Percentiles rank a stretch among this genome's conserved stretches.
Conservation (phyloP, 2,329 filamentous ascomycete species). For the Chrysoporthe cubensis region DNA sequence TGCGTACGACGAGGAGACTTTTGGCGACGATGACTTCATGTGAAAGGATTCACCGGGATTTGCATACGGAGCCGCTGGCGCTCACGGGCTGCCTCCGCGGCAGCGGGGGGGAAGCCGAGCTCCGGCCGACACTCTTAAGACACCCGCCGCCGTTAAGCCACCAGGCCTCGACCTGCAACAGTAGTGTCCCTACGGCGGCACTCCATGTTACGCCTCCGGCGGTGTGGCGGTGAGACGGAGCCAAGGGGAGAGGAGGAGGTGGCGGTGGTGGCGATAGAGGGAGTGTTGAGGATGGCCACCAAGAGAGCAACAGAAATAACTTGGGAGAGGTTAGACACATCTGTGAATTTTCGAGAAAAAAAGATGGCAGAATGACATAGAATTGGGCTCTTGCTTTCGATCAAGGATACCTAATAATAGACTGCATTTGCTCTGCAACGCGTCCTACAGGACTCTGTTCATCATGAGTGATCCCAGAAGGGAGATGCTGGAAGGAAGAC, state of each 20-base stretch:
- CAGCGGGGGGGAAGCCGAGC: neutral
- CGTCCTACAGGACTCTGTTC: neutral
- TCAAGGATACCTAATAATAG: neutral
- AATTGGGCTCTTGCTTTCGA: neutral
- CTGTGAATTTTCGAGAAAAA: neutral
- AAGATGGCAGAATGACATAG: neutral
- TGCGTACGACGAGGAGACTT: slow-evolving; percentile 73
- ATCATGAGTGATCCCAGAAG: neutral
- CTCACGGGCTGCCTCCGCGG: neutral
- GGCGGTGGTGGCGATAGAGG: neutral
- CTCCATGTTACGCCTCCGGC: neutral
- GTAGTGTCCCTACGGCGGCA: neutral
- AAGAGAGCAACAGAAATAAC: neutral
- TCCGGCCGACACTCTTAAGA: neutral
- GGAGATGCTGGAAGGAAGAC: too few species aligned
- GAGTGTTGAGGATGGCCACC: too few species aligned
- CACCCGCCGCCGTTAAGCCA: neutral
- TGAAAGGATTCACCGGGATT: slow-evolving; percentile 11
- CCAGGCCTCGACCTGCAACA: neutral
- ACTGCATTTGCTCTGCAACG: neutral
- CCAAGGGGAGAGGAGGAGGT: neutral
- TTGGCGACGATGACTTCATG: slow-evolving; percentile 67
- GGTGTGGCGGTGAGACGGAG: neutral
- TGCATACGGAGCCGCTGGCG: neutral
- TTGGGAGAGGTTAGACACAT: neutral